Base-by-base conservation (phyloP, 768 basidiomycete species). In the Boletus sp. region DNA sequence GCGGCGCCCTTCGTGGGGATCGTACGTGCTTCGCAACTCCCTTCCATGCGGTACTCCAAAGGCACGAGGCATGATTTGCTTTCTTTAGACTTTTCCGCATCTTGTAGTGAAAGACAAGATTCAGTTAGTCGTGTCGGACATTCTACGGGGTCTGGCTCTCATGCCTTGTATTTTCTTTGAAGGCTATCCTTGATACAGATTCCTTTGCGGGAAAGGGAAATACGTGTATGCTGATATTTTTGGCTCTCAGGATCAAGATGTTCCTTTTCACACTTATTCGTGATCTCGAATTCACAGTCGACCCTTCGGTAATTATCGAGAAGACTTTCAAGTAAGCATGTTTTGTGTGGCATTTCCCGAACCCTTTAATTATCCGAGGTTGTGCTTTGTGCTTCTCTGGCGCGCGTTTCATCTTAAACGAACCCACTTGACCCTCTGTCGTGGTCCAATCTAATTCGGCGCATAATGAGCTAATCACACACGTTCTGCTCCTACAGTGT, bases 281-380 rank as follows among this genome's bases (percentile, higher is more conserved):
- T 60, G 82, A 84, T 70, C 69, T 83, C 50, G 79, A 79, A 62
- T 81, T 83, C 71, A 67, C 75, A 44, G 72, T 78, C 21, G 79
- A 82, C 62, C 74, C 78, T 25, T 67, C 72, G 49, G 68, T 82
- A 60, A 76, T 82, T 60, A 79, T 84, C 59, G 81, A 85, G 74
- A 84, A 84, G 74, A 79, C 75, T 45, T 75, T 82, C 66, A 84
- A 83, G 83, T 85, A 65, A 74, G 82, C 38, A 56, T 34, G 30
- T 56, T 52, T 53, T 51, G 5, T 27, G 43, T 66, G 58, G 60
- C 53, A 47, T 47, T 56, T 59, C 47, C 54, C 60, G 59, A 51
- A 35, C 50, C 48, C 57, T 61, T 60, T 58, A 53, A 62, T 69
- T 63, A 61, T 60, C 51, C 56, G 60, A 55, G 52, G 37, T 52